Percentiles rank a stretch among this genome's conserved stretches.
phyloP scores from a whole-genome alignment of 371 early-diverging fungal species.

The Circinella minor region DNA sequence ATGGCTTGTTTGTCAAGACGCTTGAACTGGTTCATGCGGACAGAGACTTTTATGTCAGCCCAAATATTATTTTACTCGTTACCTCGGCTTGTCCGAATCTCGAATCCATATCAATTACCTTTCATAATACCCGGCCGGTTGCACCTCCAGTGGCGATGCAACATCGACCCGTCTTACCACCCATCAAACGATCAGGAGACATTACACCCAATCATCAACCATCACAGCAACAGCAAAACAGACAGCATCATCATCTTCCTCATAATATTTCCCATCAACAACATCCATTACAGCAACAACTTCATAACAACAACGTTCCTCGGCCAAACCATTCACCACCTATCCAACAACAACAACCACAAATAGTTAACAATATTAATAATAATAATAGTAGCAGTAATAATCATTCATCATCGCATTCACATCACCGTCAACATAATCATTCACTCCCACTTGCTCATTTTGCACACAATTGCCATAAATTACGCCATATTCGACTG shows the following conservation, averaged over 20 bases:
- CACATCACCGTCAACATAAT: conserved; percentile 17
- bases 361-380: not conserved
- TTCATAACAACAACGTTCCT: conserved; percentile 11
- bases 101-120: conserved; percentile 40
- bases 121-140: conserved; percentile 42
- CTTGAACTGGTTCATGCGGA: conserved; percentile 48
- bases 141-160: conserved; percentile 30
- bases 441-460: conserved; percentile 46
- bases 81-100: conserved; percentile 45
- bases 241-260: conserved; percentile 8
- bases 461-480: conserved; percentile 49
- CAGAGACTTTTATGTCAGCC: conserved; percentile 37
- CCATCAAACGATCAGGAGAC: conserved; percentile 25
- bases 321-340: conserved; percentile 16
- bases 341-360: conserved; percentile 14
- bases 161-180: conserved; percentile 26
- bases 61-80: conserved; percentile 43
- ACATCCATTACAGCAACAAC: conserved; percentile 17
- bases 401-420: conserved; percentile 6
- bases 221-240: conserved; percentile 16
- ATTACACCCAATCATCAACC: not conserved
- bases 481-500: conserved; percentile 38
- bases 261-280: conserved; percentile 6
- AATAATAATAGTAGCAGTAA: not conserved
- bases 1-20: conserved; percentile 39